Evolutionary conservation across 345 rosid genomes (phyloP).

Genomic region (Arabidopsis arenosa): DNA sequence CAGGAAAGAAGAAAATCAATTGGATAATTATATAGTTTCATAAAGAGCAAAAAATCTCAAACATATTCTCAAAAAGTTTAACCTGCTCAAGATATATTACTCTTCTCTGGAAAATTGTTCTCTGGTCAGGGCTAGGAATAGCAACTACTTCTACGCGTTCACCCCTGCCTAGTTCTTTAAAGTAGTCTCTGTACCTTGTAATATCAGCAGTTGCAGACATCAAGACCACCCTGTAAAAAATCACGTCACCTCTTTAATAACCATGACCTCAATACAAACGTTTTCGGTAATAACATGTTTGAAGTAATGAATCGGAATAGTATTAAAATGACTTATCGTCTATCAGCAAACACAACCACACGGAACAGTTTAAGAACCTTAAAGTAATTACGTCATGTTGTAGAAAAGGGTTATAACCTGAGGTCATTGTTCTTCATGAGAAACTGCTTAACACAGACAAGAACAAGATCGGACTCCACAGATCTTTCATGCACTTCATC

Average conservation of each 20-base stretch:
- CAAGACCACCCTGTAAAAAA: conserved; percentile 73
- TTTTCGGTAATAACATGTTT: neutral
- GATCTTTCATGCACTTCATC: conserved; percentile 99
- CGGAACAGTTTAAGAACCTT: conserved; percentile 9
- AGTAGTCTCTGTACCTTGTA: conserved; percentile 78
- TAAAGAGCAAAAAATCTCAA: conserved; percentile 21
- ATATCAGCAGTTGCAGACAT: conserved; percentile 99
- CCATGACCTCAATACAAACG: neutral
- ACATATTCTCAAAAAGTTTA: neutral
- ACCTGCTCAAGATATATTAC: conserved; percentile 89
- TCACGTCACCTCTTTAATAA: conserved; percentile 15
- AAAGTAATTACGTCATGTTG: neutral
- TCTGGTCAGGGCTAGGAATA: conserved; percentile 71
- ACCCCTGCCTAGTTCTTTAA: conserved; percentile 83
- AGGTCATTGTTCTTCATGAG: conserved; percentile 70
- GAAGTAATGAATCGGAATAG: neutral
- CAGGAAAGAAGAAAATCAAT: conserved; percentile 5
- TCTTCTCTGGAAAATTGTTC: conserved; percentile 64
- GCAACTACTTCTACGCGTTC: conserved; percentile 95
- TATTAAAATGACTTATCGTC: neutral
- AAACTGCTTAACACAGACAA: conserved; percentile 90
- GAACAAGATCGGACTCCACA: conserved; percentile 91
- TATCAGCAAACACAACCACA: neutral
- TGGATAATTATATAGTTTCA: conserved; percentile 8
- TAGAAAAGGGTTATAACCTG: conserved; percentile 54